Percentiles rank a stretch among this genome's conserved stretches.
phyloP scores from a whole-genome alignment of 1,284 basidiomycete species.

The Melanopsichium pennsylvanicum region DNA sequence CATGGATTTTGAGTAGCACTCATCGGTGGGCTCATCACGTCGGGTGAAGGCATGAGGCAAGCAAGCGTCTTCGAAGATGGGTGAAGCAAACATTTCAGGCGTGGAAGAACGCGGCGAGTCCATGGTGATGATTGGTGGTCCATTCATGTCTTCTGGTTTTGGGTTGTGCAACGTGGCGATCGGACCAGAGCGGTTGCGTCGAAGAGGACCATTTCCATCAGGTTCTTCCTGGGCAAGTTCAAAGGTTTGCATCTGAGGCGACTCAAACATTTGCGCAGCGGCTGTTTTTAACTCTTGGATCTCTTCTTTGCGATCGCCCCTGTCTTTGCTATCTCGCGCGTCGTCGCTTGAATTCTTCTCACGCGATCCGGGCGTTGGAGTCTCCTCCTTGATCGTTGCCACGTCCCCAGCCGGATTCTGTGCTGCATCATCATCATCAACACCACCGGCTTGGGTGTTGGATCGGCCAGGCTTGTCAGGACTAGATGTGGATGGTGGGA shows the following conservation, averaged over 20 bases:
- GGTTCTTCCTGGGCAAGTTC: slow-evolving; percentile 24
- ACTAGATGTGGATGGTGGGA: slow-evolving; percentile 15
- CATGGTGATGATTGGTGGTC: slow-evolving; percentile 19
- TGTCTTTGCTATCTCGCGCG: not conserved
- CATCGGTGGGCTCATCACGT: too few relatives aligned
- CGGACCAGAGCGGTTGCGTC: slow-evolving; percentile 30
- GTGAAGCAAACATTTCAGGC: slow-evolving; percentile 21
- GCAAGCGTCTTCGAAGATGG: slow-evolving; percentile 5
- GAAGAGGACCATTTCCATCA: slow-evolving; percentile 22
- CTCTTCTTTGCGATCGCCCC: not conserved
- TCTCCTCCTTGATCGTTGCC: slow-evolving; percentile 28
- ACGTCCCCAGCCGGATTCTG: slow-evolving; percentile 1
- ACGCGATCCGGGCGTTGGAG: not conserved
- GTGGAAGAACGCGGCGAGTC: slow-evolving; percentile 18
- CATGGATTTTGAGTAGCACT: not conserved
- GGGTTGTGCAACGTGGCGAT: slow-evolving; percentile 19
- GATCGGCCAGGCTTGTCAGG: slow-evolving; percentile 4
- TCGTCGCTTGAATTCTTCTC: not conserved
- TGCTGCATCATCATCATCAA: not conserved
- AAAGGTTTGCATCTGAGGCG: slow-evolving; percentile 37
- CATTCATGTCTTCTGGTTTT: not conserved
- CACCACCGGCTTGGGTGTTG: not conserved
- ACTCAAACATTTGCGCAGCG: slow-evolving; percentile 28
- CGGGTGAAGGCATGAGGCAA: too few relatives aligned
- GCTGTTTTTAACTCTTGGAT: slow-evolving; percentile 10